A percentile compares a stretch with the other conserved stretches of the same genome.
Conservation (phyloP, 108 stramenopile genomes). For the Pseudonitzschia pungens region DNA sequence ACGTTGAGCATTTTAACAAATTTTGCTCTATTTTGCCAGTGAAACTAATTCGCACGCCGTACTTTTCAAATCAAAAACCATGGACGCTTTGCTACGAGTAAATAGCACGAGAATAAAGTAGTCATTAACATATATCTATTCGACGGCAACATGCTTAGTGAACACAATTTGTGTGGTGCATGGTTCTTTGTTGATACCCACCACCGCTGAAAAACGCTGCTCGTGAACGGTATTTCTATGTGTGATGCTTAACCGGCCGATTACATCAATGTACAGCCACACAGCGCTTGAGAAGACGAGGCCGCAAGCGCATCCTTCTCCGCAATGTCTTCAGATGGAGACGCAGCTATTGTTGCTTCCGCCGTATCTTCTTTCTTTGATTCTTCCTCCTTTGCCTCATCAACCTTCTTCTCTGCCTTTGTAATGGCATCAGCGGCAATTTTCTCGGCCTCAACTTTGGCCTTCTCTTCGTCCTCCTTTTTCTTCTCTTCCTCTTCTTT, state of each 20-base stretch:
- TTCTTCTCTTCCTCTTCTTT: not conserved
- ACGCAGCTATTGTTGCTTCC: not conserved
- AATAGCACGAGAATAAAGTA: not conserved
- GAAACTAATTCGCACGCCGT: no score
- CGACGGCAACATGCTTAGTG: not conserved
- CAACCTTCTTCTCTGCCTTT: not conserved
- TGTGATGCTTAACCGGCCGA: not conserved
- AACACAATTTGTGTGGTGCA: not conserved
- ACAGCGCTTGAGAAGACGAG: not conserved
- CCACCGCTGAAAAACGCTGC: not conserved
- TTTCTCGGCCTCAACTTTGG: not conserved
- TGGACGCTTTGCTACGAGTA: no score
- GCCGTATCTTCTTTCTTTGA: conserved; percentile 3
- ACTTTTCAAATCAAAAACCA: no score
- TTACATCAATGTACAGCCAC: conserved; percentile 13
- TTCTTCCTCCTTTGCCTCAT: not conserved
- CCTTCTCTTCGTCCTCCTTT: not conserved
- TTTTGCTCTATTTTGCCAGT: no score
- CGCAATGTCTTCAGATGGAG: conserved; percentile 3
- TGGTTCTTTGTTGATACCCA: not conserved
- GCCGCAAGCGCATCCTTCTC: conserved; percentile 8
- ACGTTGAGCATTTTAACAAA: no score
- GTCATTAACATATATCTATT: not conserved
- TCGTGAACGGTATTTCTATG: not conserved
- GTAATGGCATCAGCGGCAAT: not conserved